Conservation (phyloP, 108 stramenopile species). For the Nitzschia sp. region DNA sequence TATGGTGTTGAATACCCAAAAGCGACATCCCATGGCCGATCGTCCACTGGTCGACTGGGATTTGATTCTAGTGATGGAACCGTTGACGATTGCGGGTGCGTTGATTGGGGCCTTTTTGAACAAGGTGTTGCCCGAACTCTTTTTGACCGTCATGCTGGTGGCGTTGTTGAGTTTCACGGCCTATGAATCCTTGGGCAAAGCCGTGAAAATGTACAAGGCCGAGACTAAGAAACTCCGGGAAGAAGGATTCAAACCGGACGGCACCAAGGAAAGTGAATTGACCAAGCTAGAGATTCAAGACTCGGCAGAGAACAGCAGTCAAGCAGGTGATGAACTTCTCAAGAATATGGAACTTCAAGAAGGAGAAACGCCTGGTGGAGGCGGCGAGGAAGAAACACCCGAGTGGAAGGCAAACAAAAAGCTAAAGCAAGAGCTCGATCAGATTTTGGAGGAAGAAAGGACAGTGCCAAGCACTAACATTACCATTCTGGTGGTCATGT, state of each 20-base stretch:
- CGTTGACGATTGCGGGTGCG: conserved; percentile 93
- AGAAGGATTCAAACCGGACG: conserved; percentile 37
- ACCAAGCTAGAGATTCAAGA: conserved; percentile 29
- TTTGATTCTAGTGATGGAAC: conserved; percentile 96
- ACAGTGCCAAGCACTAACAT: conserved; percentile 52
- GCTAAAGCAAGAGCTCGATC: conserved; percentile 25
- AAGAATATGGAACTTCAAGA: conserved; percentile 44
- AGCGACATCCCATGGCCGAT: conserved; percentile 78
- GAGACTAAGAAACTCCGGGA: conserved; percentile 33
- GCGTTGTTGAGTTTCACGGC: conserved; percentile 67
- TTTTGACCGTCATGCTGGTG: conserved; percentile 71
- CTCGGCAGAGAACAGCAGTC: conserved; percentile 9
- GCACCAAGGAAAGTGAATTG: conserved; percentile 40
- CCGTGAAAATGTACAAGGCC: conserved; percentile 72
- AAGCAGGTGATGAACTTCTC: conserved; percentile 29
- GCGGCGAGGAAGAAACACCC: conserved; percentile 15
- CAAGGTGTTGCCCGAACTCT: conserved; percentile 67
- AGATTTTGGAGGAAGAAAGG: conserved; percentile 63
- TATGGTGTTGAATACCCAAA: conserved; percentile 55
- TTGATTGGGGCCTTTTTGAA: conserved; percentile 87
- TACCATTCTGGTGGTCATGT: conserved; percentile 64
- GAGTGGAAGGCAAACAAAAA: conserved; percentile 8
- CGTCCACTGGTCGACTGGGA: conserved; percentile 97
- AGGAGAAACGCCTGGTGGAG: conserved; percentile 17
- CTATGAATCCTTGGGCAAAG: conserved; percentile 69